A percentile compares a stretch with the other conserved stretches of the same genome.
Evolutionary conservation across 1,139 yeast genomes (phyloP).

Genomic region (Groenewaldozyma sp.): DNA sequence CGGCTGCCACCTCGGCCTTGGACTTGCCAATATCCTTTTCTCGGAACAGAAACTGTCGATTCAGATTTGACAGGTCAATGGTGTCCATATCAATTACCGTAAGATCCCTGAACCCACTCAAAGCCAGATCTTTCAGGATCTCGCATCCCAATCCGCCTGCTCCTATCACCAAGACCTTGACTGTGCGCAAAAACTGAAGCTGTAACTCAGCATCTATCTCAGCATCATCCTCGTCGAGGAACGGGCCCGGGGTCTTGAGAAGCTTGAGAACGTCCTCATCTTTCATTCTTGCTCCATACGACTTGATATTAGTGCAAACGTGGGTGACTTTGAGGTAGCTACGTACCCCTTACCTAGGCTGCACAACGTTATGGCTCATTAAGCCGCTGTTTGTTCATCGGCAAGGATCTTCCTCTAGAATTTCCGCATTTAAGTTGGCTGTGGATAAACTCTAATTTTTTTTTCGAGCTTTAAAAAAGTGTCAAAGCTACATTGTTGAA

Average conservation of each 20-base stretch:
- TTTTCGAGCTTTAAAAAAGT: no score
- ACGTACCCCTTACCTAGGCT: no score
- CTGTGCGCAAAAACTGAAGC: slow-evolving; percentile 22
- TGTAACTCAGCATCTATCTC: slow-evolving; percentile 30
- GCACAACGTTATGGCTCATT: no score
- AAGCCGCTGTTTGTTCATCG: no score
- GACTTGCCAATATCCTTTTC: slow-evolving; percentile 64
- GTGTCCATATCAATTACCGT: slow-evolving; percentile 94
- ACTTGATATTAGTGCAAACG: slow-evolving; percentile 46
- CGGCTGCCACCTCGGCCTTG: slow-evolving; percentile 75
- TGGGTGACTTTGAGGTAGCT: slow-evolving; percentile 63
- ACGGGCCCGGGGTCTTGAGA: slow-evolving; percentile 31
- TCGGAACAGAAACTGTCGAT: slow-evolving; percentile 81
- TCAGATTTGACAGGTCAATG: slow-evolving; percentile 80
- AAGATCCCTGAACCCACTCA: slow-evolving; percentile 64
- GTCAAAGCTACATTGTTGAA: no score
- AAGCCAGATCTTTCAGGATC: slow-evolving; percentile 71
- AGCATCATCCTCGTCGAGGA: slow-evolving; percentile 22
- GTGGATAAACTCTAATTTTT: no score
- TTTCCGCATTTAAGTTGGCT: no score
- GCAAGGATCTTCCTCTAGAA: no score
- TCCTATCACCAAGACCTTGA: slow-evolving; percentile 48
- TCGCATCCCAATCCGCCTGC: slow-evolving; percentile 98
- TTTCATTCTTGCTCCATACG: slow-evolving; percentile 23
- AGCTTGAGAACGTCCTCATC: slow-evolving; percentile 11